Evolutionary conservation across 768 basidiomycete species (phyloP), one percentile per base, ranked within the genome.

Genomic region (Boletus rubescentipes): DNA sequence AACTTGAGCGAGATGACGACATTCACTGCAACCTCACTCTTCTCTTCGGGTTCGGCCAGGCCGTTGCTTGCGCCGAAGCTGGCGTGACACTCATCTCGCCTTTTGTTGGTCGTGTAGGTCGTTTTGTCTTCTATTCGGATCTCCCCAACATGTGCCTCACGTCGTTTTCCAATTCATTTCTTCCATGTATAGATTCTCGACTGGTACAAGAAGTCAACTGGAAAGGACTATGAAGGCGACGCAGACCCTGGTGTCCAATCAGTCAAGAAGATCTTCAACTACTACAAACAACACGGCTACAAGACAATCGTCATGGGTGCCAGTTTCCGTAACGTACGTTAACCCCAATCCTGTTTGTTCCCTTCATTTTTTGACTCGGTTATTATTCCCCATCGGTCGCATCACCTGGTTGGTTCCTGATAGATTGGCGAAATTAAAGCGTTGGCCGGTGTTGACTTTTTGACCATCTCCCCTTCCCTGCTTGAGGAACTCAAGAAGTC

Each of bases 221-320:
- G 93, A 44, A 87, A 89, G 78, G 81, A 77, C 68, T 98, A 94
- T 79, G 83, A 86, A 61, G 93, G 92, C 46, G 93, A 91, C 60
- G 84, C 86, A 42, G 96, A 98, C 78, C 96, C 96, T 11, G 96
- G 97, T 79, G 97, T 99, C 64, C 73, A 85, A 73, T 94, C 91
- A 38, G 97, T 99, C 58, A 88, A 91, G 79, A 89, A 82, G 76
- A 99, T 99, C 79, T 99, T 88, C 86, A 91, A 96, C 81, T 98
- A 94, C 75, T 99, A 99, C 85, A 98, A 98, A 83, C 94, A 97
- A 72, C 84, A 98, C 76, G 82, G 83, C 55, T 98, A 99, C 84
- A 92, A 94, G 67, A 99, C 97, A 64, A 98, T 99, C 75, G 96
- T 98, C 73, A 98, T 98, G 97, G 97, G 96, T 70, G 97, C 97